Conservation (phyloP, 2,329 filamentous ascomycete genomes). For the Myriosclerotinia duriaeana region DNA sequence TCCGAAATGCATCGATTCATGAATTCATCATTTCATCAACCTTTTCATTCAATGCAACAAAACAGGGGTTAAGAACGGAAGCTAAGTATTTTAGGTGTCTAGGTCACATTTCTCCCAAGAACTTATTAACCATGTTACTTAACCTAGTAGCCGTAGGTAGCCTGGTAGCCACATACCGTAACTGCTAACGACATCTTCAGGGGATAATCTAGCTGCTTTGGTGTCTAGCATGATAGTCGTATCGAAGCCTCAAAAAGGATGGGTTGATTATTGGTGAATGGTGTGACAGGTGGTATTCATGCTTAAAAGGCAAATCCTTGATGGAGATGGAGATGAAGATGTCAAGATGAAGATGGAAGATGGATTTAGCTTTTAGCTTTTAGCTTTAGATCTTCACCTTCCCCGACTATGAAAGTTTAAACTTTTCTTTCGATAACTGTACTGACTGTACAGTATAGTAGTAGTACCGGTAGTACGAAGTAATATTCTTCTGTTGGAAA, state of each 20-base stretch:
- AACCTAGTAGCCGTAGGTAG: no score
- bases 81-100: not conserved
- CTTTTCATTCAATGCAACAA: not conserved
- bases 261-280: not conserved
- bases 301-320: not conserved
- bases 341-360: not conserved
- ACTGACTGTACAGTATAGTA: no score
- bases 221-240: not conserved
- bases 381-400: not conserved
- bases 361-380: not conserved
- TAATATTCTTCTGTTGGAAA: not conserved
- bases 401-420: not conserved
- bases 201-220: not conserved
- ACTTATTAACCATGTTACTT: not conserved
- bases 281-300: no score
- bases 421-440: not conserved
- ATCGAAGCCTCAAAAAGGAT: no score
- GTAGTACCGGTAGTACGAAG: no score
- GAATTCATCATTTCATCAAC: not conserved
- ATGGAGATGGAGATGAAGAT: not conserved
- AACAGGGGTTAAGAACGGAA: not conserved
- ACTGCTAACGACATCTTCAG: conserved; percentile 13
- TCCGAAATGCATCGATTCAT: no score
- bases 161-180: not conserved
- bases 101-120: not conserved